Percentiles rank a stretch among this genome's conserved stretches.
phyloP scores from a whole-genome alignment of 2,329 filamentous ascomycete genomes.

The Plectosphaerella sp. region DNA sequence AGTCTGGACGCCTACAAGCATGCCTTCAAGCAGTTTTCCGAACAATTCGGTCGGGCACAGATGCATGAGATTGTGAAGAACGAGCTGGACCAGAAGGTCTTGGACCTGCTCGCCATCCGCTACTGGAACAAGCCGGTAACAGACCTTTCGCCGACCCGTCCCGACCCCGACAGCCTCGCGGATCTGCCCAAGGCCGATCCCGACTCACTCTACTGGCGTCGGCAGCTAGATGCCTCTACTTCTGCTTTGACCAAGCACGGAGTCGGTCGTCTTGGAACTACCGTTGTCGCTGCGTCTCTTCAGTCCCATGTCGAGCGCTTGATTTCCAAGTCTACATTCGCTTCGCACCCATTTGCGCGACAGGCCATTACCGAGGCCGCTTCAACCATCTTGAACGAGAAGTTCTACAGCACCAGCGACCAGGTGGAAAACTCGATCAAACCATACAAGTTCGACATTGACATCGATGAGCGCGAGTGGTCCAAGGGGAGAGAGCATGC shows the following conservation, averaged over 20 bases:
- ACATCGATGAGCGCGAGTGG: constrained; percentile 91
- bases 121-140: constrained; percentile 97
- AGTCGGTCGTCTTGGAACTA: constrained; percentile 87
- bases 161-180: constrained; percentile 67
- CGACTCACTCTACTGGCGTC: constrained; percentile 84
- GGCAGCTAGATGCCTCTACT: constrained; percentile 88
- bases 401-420: constrained; percentile 95
- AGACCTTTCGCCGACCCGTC: constrained; percentile 64
- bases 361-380: constrained; percentile 91
- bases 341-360: constrained; percentile 84
- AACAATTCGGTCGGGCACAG: constrained; percentile 82
- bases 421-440: constrained; percentile 99
- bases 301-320: constrained; percentile 79
- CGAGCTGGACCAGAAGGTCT: constrained; percentile 89
- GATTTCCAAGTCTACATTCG: constrained; percentile 76
- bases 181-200: constrained; percentile 82
- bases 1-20: constrained; percentile 96
- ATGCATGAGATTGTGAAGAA: constrained; percentile 86
- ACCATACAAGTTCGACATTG: constrained; percentile 97
- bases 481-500: constrained; percentile 78
- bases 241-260: constrained; percentile 91
- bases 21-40: constrained; percentile 90
- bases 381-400: constrained; percentile 83
- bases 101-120: constrained; percentile 85
- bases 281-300: constrained; percentile 82